These are phyloP conservation scores for Hura crepitans DNA, from an alignment of 441 rosid species.

Conservation along the genomic window DNA sequence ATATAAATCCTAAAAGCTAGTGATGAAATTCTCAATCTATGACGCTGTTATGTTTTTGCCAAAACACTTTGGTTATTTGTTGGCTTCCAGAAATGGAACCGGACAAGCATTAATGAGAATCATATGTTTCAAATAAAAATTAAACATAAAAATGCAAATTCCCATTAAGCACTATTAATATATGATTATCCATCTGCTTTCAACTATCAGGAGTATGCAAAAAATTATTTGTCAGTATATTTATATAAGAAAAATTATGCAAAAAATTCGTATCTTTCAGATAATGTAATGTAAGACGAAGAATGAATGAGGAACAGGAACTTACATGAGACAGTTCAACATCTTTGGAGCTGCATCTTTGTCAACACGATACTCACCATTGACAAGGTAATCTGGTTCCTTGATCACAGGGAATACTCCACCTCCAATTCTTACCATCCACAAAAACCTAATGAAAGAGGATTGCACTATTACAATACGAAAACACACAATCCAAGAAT, in stretches of 20 bases:
- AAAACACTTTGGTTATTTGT: too few species aligned
- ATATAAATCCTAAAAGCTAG: too few species aligned
- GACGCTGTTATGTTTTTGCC: too few species aligned
- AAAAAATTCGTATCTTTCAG: background rate
- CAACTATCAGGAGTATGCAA: background rate
- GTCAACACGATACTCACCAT: slow-evolving; percentile 98
- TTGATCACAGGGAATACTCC: slow-evolving; percentile 96
- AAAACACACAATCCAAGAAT: slow-evolving; percentile 1
- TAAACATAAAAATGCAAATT: too few species aligned
- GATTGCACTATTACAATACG: background rate
- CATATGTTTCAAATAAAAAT: too few species aligned
- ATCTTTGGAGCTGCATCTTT: slow-evolving; percentile 97
- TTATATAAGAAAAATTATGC: background rate
- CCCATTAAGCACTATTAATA: too few species aligned
- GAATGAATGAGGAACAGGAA: slow-evolving; percentile 17
- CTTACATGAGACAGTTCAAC: slow-evolving; percentile 99
- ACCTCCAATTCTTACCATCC: slow-evolving; percentile 99
- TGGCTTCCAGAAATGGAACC: too few species aligned
- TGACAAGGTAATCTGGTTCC: slow-evolving; percentile 97
- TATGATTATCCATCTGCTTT: background rate
- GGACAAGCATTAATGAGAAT: too few species aligned
- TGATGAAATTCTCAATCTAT: too few species aligned
- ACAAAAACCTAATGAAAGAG: slow-evolving; percentile 58
- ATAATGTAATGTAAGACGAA: slow-evolving; percentile 3
- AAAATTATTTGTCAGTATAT: background rate